Evolutionary conservation across 2,329 filamentous ascomycete species (phyloP), one percentile per base, ranked within the genome.

Genomic region (Phialophora verrucosa): DNA sequence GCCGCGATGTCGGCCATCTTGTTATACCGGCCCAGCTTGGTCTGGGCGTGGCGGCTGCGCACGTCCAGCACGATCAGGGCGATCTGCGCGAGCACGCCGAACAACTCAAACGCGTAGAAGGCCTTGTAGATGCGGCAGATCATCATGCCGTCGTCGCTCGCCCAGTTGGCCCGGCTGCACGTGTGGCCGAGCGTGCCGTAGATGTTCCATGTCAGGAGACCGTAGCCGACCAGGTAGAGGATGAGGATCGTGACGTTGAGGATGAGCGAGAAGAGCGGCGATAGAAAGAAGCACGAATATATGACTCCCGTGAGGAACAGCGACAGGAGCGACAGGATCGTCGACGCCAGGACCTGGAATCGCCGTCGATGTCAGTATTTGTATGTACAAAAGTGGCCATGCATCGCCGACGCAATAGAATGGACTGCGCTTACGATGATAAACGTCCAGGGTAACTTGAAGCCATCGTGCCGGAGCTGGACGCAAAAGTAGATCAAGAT

Each of bases 51-150:
- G 66, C 78, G 78, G 25, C 85, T 84, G 66, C 80, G 76, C 38
- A 85, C 71, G 73, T 88, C 86, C 51, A 88, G 77, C 8, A 76
- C 72, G 44, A 85, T 73, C 7, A 83, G 79, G 11, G 80, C 75
- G 62, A 84, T 73, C 38, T 83, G 82, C 2, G 81, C 78, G 2
- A 82, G 71, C n/a, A 72, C 65, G 6, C 83, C 84, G 32, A 84
- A 68, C 31, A 85, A 71, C 4, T 81, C 79, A 73, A 88, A 88
- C 35, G 82, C 77, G 75, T 86, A 88, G n/a, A 88, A 76, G 11
- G 83, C 81, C 75, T 88, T 88, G 80, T 87, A 88, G 64, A 81
- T 77, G 61, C 83, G 76, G 73, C 86, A 88, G 55, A 88, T 80
- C 74, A 81, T 81, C 62, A 87, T 81, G 2, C 85, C 86, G 2